Evolutionary conservation across 495 filamentous ascomycete genomes (phyloP).

Genomic region (Pyronema omphalodes): DNA sequence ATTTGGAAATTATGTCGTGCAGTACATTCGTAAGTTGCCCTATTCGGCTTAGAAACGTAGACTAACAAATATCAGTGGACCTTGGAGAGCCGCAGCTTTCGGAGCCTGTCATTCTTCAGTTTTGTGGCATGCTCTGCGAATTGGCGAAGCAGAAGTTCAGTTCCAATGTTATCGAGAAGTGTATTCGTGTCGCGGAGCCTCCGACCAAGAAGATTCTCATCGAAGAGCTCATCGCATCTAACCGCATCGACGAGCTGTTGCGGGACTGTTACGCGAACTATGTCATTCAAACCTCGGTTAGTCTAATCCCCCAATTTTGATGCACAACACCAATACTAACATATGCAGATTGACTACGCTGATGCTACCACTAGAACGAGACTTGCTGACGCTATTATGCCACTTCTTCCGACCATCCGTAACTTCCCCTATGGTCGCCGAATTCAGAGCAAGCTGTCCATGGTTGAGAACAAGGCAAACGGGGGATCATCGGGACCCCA

Average conservation of each 20-base stretch:
- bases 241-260: slow-evolving; percentile 70
- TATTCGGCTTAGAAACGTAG: not conserved
- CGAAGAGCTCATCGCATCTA: slow-evolving; percentile 60
- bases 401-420: slow-evolving; percentile 61
- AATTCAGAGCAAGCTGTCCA: slow-evolving; percentile 64
- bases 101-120: slow-evolving; percentile 60
- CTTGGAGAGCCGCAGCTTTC: slow-evolving; percentile 67
- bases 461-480: slow-evolving; percentile 3
- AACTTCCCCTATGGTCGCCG: slow-evolving; percentile 84
- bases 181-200: slow-evolving; percentile 58
- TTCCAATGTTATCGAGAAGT: slow-evolving; percentile 97
- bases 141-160: slow-evolving; percentile 97
- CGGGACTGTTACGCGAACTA: slow-evolving; percentile 92
- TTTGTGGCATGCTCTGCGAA: slow-evolving; percentile 49
- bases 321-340: slow-evolving; percentile 6
- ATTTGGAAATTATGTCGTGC: slow-evolving; percentile 95
- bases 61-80: slow-evolving; percentile 36
- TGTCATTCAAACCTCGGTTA: slow-evolving; percentile 76
- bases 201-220: slow-evolving; percentile 50
- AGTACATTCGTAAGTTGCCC: slow-evolving; percentile 51
- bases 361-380: slow-evolving; percentile 48
- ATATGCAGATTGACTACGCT: slow-evolving; percentile 47
- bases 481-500: slow-evolving; percentile 8
- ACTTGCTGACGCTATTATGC: slow-evolving; percentile 67
- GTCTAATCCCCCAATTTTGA: not conserved